Evolutionary conservation across 2,329 filamentous ascomycete species (phyloP).

Genomic region (Calonectria pauciramosa): DNA sequence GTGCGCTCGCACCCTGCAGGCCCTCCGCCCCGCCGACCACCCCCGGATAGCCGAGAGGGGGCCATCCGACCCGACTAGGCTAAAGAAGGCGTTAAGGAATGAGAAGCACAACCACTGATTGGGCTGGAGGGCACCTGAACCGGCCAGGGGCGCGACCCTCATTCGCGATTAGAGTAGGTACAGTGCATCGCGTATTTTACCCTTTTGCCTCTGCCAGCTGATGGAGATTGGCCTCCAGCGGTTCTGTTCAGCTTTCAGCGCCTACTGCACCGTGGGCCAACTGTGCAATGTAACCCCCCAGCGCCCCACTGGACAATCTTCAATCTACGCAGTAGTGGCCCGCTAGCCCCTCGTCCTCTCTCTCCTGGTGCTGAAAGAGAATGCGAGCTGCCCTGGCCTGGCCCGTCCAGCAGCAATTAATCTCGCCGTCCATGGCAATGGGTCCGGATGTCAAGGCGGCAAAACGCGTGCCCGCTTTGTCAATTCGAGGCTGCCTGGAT

Average conservation of each 20-base stretch:
- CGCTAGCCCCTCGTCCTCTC: not conserved
- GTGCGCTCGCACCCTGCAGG: not conserved
- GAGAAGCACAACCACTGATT: slow-evolving; percentile 12
- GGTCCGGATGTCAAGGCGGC: not conserved
- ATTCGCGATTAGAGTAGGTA: slow-evolving; percentile 11
- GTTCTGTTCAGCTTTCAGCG: not conserved
- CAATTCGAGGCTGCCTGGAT: slow-evolving; percentile 7
- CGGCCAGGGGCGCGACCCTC: slow-evolving; percentile 2
- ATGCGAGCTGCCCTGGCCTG: not conserved
- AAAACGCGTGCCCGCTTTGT: not conserved
- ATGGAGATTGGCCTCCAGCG: slow-evolving; percentile 5
- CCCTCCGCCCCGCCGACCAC: not conserved
- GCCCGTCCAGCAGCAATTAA: not conserved
- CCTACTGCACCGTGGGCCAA: not conserved
- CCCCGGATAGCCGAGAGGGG: slow-evolving; percentile 6
- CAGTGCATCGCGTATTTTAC: slow-evolving; percentile 4
- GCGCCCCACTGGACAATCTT: slow-evolving; percentile 9
- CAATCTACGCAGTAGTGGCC: slow-evolving; percentile 9
- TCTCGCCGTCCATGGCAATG: not conserved
- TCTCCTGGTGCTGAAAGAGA: not conserved
- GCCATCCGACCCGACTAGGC: slow-evolving; percentile 4
- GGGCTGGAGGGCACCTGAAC: not conserved
- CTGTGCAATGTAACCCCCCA: slow-evolving; percentile 9
- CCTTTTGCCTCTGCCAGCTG: slow-evolving; percentile 13
- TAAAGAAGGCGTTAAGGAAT: slow-evolving; percentile 16